Evolutionary conservation across 139 green algal genomes (phyloP).

Genomic region (Chlorella sp.): DNA sequence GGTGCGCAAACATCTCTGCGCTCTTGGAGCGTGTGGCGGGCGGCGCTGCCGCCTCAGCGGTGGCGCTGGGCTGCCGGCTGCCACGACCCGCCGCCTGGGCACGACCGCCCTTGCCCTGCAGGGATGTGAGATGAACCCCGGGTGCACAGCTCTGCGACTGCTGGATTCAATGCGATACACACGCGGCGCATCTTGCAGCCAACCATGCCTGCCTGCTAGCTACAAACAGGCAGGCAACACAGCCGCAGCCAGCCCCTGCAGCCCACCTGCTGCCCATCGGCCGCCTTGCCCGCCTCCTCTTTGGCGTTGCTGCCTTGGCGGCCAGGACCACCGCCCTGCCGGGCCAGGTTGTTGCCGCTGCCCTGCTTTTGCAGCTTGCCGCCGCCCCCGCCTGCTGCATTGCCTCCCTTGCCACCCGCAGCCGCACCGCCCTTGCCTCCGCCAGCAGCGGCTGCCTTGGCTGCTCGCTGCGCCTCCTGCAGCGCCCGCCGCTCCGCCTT

Average conservation of each 20-base stretch:
- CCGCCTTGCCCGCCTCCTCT: background rate
- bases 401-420: too few relatives aligned
- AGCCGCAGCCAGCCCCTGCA: too few relatives aligned
- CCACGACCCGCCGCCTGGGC: background rate
- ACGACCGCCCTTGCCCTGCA: background rate
- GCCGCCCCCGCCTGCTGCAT: background rate
- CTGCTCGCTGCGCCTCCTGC: conserved; percentile 84
- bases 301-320: background rate
- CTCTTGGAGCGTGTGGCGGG: conserved; percentile 35
- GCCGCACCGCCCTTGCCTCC: background rate
- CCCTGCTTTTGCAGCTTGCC: conserved; percentile 21
- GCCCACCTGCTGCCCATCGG: too few relatives aligned
- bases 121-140: too few relatives aligned
- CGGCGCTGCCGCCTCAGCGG: background rate
- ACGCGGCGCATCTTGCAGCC: too few relatives aligned
- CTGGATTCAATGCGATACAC: too few relatives aligned
- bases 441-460: conserved; percentile 70
- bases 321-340: background rate
- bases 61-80: background rate
- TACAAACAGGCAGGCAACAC: too few relatives aligned
- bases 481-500: conserved; percentile 84
- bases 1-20: conserved; percentile 87
- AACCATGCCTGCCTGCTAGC: too few relatives aligned
- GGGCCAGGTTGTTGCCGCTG: conserved; percentile 21
- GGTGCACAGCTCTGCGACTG: too few relatives aligned